Evolutionary conservation across 2,329 filamentous ascomycete genomes (phyloP).

Genomic region (Nakataea oryzae): DNA sequence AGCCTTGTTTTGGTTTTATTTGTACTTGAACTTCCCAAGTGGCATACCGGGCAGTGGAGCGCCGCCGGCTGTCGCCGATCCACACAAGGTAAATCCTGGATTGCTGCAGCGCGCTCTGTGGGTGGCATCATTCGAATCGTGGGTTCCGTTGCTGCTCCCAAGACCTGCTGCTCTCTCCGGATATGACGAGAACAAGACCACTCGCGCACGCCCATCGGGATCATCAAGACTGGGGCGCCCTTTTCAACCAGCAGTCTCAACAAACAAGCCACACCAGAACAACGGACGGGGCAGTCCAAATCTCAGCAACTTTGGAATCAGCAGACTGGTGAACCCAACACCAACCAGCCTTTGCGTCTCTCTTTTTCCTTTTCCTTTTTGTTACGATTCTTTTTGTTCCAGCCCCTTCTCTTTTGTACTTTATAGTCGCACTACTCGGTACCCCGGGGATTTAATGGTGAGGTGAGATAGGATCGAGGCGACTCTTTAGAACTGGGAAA

Average conservation of each 20-base stretch:
- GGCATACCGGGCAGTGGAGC: too few relatives aligned
- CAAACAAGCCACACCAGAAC: not conserved
- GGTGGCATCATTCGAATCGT: not conserved
- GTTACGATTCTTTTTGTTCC: not conserved
- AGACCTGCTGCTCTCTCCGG: not conserved
- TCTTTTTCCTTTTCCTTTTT: conserved; percentile 2
- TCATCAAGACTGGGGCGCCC: not conserved
- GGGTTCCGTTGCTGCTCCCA: not conserved
- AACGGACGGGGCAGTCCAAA: too few relatives aligned
- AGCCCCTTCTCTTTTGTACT: not conserved
- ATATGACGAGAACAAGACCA: not conserved
- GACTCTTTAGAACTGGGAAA: not conserved
- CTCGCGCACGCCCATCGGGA: not conserved
- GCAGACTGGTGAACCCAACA: not conserved
- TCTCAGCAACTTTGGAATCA: not conserved
- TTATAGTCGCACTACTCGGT: not conserved
- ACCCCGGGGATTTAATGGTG: not conserved
- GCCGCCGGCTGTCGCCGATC: not conserved
- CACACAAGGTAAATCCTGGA: not conserved
- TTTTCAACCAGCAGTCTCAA: not conserved
- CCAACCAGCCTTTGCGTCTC: too few relatives aligned
- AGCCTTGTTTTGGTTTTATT: not conserved
- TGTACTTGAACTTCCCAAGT: not conserved
- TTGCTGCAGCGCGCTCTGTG: not conserved
- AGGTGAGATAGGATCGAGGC: not conserved